A percentile compares a stretch with the other conserved stretches of the same genome.
Conservation (phyloP, 768 basidiomycete genomes). For the Auricularia sp. region DNA sequence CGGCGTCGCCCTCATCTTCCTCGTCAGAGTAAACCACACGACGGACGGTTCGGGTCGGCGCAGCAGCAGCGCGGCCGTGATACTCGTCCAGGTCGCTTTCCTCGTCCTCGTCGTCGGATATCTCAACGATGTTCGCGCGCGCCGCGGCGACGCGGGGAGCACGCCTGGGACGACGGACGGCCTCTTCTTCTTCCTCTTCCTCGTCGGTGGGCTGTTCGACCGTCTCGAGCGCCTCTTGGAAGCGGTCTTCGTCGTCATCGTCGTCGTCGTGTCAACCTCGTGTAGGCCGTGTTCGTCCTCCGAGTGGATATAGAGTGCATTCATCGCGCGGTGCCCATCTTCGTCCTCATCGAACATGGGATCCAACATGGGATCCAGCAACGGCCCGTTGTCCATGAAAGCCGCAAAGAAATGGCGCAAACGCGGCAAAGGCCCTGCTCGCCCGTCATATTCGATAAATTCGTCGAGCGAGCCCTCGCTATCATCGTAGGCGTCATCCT, state of each 20-base stretch:
- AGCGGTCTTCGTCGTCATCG: background rate
- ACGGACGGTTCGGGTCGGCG: background rate
- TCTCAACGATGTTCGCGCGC: background rate
- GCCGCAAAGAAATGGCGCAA: background rate
- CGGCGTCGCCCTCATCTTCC: background rate
- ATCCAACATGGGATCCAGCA: background rate
- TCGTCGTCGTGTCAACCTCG: background rate
- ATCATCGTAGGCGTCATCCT: background rate
- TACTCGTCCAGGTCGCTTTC: background rate
- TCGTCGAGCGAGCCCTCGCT: background rate
- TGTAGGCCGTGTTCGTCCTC: background rate
- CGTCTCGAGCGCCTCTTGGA: background rate
- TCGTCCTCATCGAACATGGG: background rate
- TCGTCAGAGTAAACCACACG: background rate
- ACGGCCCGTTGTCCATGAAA: too few relatives aligned
- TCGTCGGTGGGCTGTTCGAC: background rate
- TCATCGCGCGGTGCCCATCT: background rate
- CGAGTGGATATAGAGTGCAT: too few relatives aligned
- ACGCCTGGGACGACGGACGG: background rate
- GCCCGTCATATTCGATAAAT: background rate
- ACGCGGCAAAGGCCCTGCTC: background rate
- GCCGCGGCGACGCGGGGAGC: background rate
- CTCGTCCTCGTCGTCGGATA: background rate
- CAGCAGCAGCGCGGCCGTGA: background rate
- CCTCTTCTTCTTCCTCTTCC: background rate